Evolutionary conservation across 441 rosid species (phyloP), one percentile per base, ranked within the genome.

Genomic region (Erysimum cheiri): DNA sequence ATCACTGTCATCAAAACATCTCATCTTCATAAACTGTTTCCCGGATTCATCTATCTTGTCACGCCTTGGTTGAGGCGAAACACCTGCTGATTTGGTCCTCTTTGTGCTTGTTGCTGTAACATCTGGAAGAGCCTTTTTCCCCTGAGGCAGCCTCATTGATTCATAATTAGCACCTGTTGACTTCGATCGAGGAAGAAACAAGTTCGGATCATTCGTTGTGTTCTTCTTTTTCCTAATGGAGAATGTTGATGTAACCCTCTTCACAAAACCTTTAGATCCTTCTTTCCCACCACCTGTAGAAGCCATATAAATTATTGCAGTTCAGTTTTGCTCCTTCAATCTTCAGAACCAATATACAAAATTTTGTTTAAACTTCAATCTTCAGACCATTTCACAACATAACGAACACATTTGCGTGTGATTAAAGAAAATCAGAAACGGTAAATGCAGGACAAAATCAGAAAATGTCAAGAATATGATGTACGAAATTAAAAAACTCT

Each of bases 1-100:
- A 26, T 86, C 85, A 14, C 63, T 37, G 9, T 64, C 96, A 80
- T 77, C 80, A 41, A 66, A 72, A 67, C 70, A 61, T 59, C 71
- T 82, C 67, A 67, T 46, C 36, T 61, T 74, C 59, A 39, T 54
- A 56, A 61, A 61, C 73, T 74, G 56, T 55, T 53, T 74, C 5
- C 8, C 6, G 0, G 64, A 14, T 7, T 61, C 73, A 74, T 74
- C 78, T 1, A 74, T 74, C 73, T 75, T 75, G 63, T 63, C 78
- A 0, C 78, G 39, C 36, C 65, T 74, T 37, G 47, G 70, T 62
- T 41, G 40, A 1, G 33, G 68, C 1, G 48, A 49, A 15, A 43
- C 43, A 3, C 68, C 26, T 53, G 74, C 43, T 28, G 74, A 55
- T 48, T 75, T 74, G 40, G 52, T 74, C 59, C 70, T 69, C 35